These are phyloP conservation scores for Acidomyces sp. DNA, from an alignment of 495 filamentous ascomycete genomes.

Conservation along the genomic window DNA sequence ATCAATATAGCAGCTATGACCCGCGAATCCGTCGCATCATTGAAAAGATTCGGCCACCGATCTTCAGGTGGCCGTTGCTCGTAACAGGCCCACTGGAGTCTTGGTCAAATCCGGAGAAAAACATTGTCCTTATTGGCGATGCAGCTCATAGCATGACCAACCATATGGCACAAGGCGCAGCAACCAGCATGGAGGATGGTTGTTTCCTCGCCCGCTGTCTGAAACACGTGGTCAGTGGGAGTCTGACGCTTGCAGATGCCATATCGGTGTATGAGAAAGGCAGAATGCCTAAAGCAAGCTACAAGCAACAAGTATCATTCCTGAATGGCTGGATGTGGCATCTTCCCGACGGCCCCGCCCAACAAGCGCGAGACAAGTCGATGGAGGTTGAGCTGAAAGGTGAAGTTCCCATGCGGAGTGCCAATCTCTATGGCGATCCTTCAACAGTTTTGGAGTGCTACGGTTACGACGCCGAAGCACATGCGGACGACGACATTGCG, in stretches of 20 bases:
- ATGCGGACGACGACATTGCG: conserved; percentile 20
- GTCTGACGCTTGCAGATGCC: conserved; percentile 11
- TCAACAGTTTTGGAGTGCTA: conserved; percentile 20
- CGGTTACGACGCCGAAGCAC: conserved; percentile 25
- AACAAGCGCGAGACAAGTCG: conserved; percentile 14
- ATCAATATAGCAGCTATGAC: conserved; percentile 27
- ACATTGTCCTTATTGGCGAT: conserved; percentile 23
- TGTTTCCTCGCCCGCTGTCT: conserved; percentile 18
- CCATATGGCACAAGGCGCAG: conserved; percentile 24
- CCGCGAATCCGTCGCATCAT: conserved; percentile 28
- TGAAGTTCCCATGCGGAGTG: conserved; percentile 19
- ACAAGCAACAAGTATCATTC: conserved; percentile 25
- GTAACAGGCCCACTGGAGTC: conserved; percentile 18
- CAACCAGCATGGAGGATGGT: conserved; percentile 23
- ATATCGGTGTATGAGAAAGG: conserved; percentile 17
- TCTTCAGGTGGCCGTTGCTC: conserved; percentile 20
- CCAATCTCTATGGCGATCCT: conserved; percentile 25
- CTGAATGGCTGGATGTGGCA: conserved; percentile 21
- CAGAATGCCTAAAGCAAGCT: conserved; percentile 18
- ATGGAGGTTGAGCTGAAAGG: conserved; percentile 27
- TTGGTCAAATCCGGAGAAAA: conserved; percentile 18
- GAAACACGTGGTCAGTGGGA: conserved; percentile 3
- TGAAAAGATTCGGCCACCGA: conserved; percentile 17
- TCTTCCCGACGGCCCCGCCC: conserved; percentile 14
- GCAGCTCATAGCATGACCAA: conserved; percentile 22